Conservation (phyloP, 139 green algal species). For the Desmodesmus armatus region DNA sequence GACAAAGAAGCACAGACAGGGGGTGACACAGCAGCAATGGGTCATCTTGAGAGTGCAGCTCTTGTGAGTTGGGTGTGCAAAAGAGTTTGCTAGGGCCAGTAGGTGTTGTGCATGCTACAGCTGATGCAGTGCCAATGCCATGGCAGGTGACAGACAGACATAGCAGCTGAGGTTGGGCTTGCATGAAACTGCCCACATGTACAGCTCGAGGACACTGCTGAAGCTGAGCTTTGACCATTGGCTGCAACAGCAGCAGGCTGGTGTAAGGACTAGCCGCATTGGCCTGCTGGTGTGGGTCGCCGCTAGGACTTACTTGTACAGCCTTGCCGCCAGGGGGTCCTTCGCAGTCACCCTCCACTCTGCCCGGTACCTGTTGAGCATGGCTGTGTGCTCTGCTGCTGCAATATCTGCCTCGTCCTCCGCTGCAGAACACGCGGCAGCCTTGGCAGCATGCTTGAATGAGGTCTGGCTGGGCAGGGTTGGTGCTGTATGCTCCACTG, state of each 20-base stretch:
- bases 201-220: background rate
- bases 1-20: background rate
- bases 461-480: too few species aligned
- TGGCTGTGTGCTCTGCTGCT: background rate
- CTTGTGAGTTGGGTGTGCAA: background rate
- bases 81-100: background rate
- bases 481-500: too few species aligned
- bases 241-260: background rate
- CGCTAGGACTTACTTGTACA: background rate
- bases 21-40: background rate
- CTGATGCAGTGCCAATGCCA: too few species aligned
- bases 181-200: too few species aligned
- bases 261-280: too few species aligned
- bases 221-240: background rate
- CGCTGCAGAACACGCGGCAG: background rate
- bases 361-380: background rate
- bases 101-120: background rate
- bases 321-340: background rate
- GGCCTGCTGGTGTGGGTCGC: too few species aligned
- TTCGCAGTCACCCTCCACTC: background rate
- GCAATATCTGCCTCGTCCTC: background rate
- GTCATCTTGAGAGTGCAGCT: too few species aligned
- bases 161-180: too few species aligned
- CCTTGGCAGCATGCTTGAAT: too few species aligned
- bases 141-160: too few species aligned